phyloP scores from a whole-genome alignment of 176 grass and related monocot genomes.

The Aegilops sharonensis region DNA sequence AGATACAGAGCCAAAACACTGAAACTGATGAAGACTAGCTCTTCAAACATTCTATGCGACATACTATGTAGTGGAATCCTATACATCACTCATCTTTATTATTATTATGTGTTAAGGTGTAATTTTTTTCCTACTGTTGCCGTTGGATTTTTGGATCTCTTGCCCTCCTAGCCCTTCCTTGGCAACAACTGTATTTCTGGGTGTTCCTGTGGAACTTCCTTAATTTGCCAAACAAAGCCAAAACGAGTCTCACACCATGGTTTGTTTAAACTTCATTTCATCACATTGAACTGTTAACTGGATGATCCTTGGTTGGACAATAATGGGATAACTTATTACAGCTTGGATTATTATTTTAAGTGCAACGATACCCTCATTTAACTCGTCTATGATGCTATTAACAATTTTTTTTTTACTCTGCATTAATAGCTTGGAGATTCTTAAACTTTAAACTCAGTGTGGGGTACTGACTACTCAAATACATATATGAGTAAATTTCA shows the following conservation, averaged over 20 bases:
- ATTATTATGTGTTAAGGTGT: neutral
- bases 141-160: neutral
- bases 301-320: neutral
- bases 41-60: neutral
- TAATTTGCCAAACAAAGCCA: neutral
- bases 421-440: too few species aligned
- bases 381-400: neutral
- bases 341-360: neutral
- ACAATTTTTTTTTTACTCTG: neutral
- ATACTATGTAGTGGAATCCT: neutral
- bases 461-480: too few species aligned
- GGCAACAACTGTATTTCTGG: neutral
- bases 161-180: neutral
- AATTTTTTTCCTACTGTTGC: neutral
- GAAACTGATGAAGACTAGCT: neutral
- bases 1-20: neutral
- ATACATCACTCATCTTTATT: neutral
- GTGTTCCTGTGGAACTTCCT: neutral
- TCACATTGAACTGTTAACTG: neutral
- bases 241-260: neutral
- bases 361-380: neutral
- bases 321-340: neutral
- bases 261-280: neutral
- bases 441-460: too few species aligned
- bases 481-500: too few species aligned